phyloP scores from a whole-genome alignment of 2,329 filamentous ascomycete species.

The Colletotrichum sp. region DNA sequence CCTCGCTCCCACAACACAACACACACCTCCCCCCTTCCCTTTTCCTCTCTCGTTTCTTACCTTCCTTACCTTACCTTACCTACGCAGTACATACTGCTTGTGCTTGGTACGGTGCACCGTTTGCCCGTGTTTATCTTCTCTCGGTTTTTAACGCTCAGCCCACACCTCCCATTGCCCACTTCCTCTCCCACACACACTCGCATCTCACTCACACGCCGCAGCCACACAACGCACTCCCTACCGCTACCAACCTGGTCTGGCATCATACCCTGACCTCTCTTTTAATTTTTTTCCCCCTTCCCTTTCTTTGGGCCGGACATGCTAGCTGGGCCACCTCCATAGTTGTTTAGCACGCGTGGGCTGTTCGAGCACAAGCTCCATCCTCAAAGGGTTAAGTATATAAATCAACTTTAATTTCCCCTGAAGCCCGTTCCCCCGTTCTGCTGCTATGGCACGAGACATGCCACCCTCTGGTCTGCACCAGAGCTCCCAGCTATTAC shows the following conservation, averaged over 20 bases:
- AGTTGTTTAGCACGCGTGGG: slow-evolving; percentile 5
- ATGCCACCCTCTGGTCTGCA: slow-evolving; percentile 42
- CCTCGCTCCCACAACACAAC: background rate
- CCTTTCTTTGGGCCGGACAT: background rate
- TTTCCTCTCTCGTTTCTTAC: background rate
- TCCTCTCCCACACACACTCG: background rate
- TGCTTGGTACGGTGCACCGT: background rate
- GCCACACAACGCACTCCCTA: slow-evolving; percentile 5
- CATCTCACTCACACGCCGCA: background rate
- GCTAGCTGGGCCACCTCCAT: background rate
- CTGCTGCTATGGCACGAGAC: slow-evolving; percentile 47
- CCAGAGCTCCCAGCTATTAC: slow-evolving; percentile 32
- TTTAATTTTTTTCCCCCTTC: background rate
- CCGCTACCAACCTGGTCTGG: background rate
- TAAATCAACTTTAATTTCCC: slow-evolving; percentile 43
- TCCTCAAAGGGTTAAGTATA: slow-evolving; percentile 36
- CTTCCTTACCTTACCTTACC: no score
- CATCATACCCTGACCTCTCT: slow-evolving; percentile 14
- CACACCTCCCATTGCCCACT: background rate
- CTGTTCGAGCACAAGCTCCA: slow-evolving; percentile 24
- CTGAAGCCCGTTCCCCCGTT: slow-evolving; percentile 32
- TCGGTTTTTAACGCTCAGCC: background rate
- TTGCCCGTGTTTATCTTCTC: background rate
- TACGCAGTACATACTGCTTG: background rate
- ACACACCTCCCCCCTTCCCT: background rate